Conservation (phyloP, 169 alveolate species). For the Hepatocystis sp. region DNA sequence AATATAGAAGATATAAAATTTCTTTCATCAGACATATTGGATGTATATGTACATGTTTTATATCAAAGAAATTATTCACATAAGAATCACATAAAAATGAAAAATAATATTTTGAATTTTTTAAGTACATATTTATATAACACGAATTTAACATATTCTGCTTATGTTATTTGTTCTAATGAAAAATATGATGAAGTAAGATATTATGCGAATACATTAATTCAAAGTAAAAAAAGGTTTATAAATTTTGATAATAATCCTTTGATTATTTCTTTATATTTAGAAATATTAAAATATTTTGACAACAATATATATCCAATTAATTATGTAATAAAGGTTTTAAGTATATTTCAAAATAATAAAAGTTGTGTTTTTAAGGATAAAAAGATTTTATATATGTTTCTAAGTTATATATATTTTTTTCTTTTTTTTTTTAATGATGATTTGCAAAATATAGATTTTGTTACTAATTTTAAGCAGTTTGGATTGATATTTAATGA, state of each 20-base stretch:
- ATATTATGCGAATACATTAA: conserved; percentile 38
- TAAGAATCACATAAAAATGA: conserved; percentile 62
- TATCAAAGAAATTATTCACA: conserved; percentile 19
- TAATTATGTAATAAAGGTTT: conserved; percentile 21
- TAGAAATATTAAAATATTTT: conserved; percentile 46
- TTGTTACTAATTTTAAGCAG: conserved; percentile 5
- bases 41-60: conserved; percentile 30
- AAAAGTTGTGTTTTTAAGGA: conserved; percentile 4
- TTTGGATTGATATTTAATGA: conserved; percentile 25
- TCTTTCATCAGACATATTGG: conserved; percentile 10
- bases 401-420: conserved; percentile 27
- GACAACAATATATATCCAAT: conserved; percentile 36
- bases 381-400: neutral
- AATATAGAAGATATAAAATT: conserved; percentile 21
- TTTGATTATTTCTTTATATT: conserved; percentile 14
- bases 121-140: conserved; percentile 32
- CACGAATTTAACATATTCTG: conserved; percentile 23
- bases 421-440: conserved; percentile 15
- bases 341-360: conserved; percentile 23
- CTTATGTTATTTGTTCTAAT: conserved; percentile 38
- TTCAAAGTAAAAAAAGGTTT: conserved; percentile 34
- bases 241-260: conserved; percentile 22
- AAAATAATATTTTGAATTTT: conserved; percentile 46
- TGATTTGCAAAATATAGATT: conserved; percentile 8
- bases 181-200: conserved; percentile 62